These are phyloP conservation scores for Tricholoma terreum DNA, from an alignment of 768 basidiomycete species.

Conservation along the genomic window DNA sequence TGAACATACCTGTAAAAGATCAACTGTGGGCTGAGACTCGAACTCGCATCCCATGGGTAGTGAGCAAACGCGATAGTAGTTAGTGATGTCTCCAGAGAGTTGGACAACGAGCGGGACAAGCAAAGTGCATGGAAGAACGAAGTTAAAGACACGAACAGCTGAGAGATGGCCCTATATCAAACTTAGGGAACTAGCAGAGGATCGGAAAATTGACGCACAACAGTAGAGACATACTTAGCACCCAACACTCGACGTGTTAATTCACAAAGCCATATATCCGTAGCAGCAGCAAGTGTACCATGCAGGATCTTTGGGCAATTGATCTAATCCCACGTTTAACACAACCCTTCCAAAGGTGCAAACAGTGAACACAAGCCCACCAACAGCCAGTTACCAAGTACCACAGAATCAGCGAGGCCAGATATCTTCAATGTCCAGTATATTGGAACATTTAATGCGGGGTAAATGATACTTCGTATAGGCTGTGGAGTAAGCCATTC, in stretches of 20 bases:
- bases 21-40: constrained; percentile 32
- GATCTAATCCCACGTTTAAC: constrained; percentile 43
- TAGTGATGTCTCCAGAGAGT: constrained; percentile 87
- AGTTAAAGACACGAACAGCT: constrained; percentile 79
- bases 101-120: constrained; percentile 85
- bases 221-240: constrained; percentile 49
- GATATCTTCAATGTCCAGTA: constrained; percentile 67
- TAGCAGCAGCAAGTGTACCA: constrained; percentile 71
- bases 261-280: constrained; percentile 71
- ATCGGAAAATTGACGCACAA: constrained; percentile 47
- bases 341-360: not conserved
- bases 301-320: constrained; percentile 73
- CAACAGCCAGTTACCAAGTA: constrained; percentile 47
- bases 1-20: constrained; percentile 37
- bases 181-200: not conserved
- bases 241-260: constrained; percentile 61
- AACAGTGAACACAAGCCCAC: constrained; percentile 45
- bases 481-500: constrained; percentile 79
- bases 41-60: constrained; percentile 68
- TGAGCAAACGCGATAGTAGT: constrained; percentile 71
- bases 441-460: constrained; percentile 73
- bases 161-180: not conserved
- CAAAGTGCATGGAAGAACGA: constrained; percentile 87
- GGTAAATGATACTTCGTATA: constrained; percentile 80
- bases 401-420: constrained; percentile 43